phyloP scores from a whole-genome alignment of 2,329 filamentous ascomycete genomes.

The Alternaria arborescens region DNA sequence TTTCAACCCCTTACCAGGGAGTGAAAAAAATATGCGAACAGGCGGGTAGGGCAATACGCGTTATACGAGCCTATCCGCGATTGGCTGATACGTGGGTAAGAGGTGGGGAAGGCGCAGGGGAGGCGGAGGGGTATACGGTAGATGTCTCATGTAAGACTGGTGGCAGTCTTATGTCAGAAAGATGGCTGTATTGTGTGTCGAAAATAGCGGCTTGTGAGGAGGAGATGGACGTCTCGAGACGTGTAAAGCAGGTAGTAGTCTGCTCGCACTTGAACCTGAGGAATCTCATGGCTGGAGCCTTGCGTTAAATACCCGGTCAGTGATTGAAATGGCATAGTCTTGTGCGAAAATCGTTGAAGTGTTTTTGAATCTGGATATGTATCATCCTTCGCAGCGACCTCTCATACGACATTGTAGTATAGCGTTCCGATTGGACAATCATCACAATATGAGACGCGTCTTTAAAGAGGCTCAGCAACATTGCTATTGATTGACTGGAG shows the following conservation, averaged over 20 bases:
- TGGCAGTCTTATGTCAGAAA: too few species aligned
- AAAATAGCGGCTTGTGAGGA: neutral
- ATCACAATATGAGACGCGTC: neutral
- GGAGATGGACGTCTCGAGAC: neutral
- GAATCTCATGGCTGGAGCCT: too few species aligned
- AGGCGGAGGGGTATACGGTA: too few species aligned
- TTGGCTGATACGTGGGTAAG: neutral
- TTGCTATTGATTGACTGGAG: neutral
- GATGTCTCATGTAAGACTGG: too few species aligned
- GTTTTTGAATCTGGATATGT: too few species aligned
- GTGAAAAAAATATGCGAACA: neutral
- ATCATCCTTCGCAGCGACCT: neutral
- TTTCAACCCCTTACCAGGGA: neutral
- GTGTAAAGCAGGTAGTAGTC: too few species aligned
- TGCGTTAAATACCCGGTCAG: too few species aligned
- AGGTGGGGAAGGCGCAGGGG: too few species aligned
- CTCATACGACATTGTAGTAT: neutral
- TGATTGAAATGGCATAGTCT: neutral
- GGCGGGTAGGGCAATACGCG: neutral
- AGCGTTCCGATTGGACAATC: neutral
- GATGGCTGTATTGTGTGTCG: too few species aligned
- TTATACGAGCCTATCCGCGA: neutral
- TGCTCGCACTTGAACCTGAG: neutral
- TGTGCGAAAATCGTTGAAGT: too few species aligned
- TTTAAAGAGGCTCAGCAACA: neutral